Conservation (phyloP, 2,329 filamentous ascomycete species). For the Aureobasidium lini region DNA sequence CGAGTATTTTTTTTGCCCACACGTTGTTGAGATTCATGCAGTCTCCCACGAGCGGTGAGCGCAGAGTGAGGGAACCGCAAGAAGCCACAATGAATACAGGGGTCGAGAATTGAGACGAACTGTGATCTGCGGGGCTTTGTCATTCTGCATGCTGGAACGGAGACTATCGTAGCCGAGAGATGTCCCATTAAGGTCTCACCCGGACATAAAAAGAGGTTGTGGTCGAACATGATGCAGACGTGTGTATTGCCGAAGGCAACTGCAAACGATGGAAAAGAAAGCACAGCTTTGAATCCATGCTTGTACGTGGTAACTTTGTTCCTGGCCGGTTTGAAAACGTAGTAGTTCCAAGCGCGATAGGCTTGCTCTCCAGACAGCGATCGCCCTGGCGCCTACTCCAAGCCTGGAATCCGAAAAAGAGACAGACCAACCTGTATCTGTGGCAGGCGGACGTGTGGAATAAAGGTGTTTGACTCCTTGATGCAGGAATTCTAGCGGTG, state of each 20-base stretch:
- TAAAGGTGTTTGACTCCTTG: background rate
- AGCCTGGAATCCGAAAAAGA: too few relatives aligned
- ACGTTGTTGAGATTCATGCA: background rate
- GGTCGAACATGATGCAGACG: background rate
- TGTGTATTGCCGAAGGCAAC: background rate
- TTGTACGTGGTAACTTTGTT: background rate
- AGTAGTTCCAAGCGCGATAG: too few relatives aligned
- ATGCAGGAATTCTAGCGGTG: slow-evolving; percentile 10
- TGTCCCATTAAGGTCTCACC: background rate
- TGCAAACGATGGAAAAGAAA: background rate
- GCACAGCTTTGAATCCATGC: too few relatives aligned
- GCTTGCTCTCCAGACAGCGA: too few relatives aligned
- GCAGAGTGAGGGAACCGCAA: slow-evolving; percentile 2
- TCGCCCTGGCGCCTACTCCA: too few relatives aligned
- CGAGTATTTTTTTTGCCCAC: background rate
- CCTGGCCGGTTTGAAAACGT: too few relatives aligned
- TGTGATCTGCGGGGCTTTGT: slow-evolving; percentile 10
- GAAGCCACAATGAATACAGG: background rate
- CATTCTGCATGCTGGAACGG: background rate
- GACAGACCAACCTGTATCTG: background rate
- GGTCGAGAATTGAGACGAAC: slow-evolving; percentile 8
- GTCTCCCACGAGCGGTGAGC: slow-evolving; percentile 8
- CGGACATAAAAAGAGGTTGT: background rate
- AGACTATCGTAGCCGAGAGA: slow-evolving; percentile 1
- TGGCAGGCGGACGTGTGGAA: slow-evolving; percentile 1